Evolutionary conservation across 495 filamentous ascomycete species (phyloP), one percentile per base, ranked within the genome.

Genomic region (Neurospora sp.): DNA sequence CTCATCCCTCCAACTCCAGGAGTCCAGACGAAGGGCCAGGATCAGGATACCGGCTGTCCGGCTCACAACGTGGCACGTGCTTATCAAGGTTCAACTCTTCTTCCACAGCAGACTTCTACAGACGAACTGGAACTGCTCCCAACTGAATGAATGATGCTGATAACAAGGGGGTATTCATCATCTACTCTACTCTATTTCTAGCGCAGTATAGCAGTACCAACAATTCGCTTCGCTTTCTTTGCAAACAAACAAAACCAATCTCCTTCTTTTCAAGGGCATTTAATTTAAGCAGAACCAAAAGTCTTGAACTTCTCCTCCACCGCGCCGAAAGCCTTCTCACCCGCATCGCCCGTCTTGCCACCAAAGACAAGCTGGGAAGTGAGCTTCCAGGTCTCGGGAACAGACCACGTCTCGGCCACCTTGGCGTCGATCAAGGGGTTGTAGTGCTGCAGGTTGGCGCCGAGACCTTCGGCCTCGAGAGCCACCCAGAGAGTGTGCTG

Each of bases 381-480:
- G 68, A 92, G 79, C 73, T 84, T 85, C 91, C 91, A 94, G 69
- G 83, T 84, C 39, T 75, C 69, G 44, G 88, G 87, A 18, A 92
- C 75, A 18, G 84, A 84, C 90, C 90, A 93, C 70, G 85, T 76
- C 72, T 83, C 79, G 39, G 80, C 76, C 14, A 89, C 87, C 81
- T 86, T 86, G 59, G 77, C 82, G 81, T 91, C 89, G 70, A 92
- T 80, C 69, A 91, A 76, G 1, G 90, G 86, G 85, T 90, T 91
- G 84, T 92, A 92, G 80, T 93, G 91, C 84, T 94, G 91, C 5
- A 94, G 84, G 83, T 89, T 93, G 78, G 86, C 87, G 61, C 91
- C 91, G 41, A 93, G 82, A 41, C 91, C 91, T 82, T 93, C 90
- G 73, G 85, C 83, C 81, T 91, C 88, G 44, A 94, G 84, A 0